phyloP scores from a whole-genome alignment of 768 basidiomycete species.

The Pulveroboletus frians region DNA sequence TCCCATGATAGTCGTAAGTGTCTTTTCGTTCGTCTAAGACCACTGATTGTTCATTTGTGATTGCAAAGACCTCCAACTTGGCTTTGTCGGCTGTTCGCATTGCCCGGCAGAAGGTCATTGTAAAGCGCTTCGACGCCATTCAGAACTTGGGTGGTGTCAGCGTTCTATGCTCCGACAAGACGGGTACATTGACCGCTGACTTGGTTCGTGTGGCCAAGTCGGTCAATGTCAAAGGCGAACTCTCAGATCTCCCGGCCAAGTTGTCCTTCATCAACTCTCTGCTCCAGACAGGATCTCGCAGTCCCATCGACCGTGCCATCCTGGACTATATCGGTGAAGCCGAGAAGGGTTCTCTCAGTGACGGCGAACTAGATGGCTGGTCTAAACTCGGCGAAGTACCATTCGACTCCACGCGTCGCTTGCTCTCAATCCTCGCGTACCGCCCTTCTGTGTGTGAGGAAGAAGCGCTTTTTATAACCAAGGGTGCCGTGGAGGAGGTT shows the following conservation, averaged over 20 bases:
- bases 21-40: neutral
- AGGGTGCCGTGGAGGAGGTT: conserved; percentile 32
- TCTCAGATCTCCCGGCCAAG: conserved; percentile 22
- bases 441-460: conserved; percentile 2
- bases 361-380: conserved; percentile 18
- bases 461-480: conserved; percentile 26
- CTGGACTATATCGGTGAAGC: conserved; percentile 22
- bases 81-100: conserved; percentile 53
- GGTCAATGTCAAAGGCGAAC: conserved; percentile 18
- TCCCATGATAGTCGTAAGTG: conserved; percentile 31
- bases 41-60: conserved; percentile 20
- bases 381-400: conserved; percentile 32
- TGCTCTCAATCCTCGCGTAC: conserved; percentile 34
- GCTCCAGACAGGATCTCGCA: conserved; percentile 33
- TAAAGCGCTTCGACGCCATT: conserved; percentile 58
- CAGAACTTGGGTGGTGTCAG: conserved; percentile 56
- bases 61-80: conserved; percentile 53
- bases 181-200: conserved; percentile 50
- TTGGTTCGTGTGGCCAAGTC: conserved; percentile 35
- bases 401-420: conserved; percentile 34
- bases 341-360: conserved; percentile 8
- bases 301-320: conserved; percentile 33
- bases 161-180: conserved; percentile 59
- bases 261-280: conserved; percentile 31
- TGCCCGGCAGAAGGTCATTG: conserved; percentile 54